Evolutionary conservation across 116 monocot genomes (phyloP), one percentile per base, ranked within the genome.

Genomic region (Papilionanthe hybrid): DNA sequence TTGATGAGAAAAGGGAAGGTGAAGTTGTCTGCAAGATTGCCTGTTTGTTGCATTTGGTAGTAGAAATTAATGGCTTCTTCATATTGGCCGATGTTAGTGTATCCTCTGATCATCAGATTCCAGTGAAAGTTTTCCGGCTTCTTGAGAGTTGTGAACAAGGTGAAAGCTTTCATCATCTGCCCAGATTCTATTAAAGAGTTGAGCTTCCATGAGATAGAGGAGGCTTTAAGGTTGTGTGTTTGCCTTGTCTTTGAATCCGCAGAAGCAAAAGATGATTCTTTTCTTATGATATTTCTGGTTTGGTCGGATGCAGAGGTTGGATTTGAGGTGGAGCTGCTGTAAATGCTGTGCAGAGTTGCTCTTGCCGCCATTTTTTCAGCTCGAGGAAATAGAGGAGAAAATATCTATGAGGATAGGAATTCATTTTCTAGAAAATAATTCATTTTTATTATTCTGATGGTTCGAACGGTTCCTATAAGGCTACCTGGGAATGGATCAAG

Each of bases 1-100:
- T 96, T 96, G 81, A 96, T 81, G 19, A 92, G 84, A 58, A 82
- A 88, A 0, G 96, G 90, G 81, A 89, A 92, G 1, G 96, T 94
- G 88, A 96, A 92, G 75, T 84, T 20, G 72, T 96, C 89, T 5
- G 80, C 77, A 1, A 55, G 71, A 9, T 86, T 75, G 1, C 86
- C 79, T 13, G 80, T 56, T 0, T 72, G 42, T 32, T 53, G 89
- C 96, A 96, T 94, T 25, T 22, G 58, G 43, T 74, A 13, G 78
- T 90, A 96, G 20, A 86, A 82, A 9, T 76, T 79, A 37, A 96
- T 75, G 22, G 91, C 91, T 17, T 89, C 86, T 65, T 83, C 81
- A 23, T 79, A 84, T 27, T 82, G 75, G 37, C 75, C 82, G 6
- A 74, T 55, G 42, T 88, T 72, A 1, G 85, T 82, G 84, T 84